Evolutionary conservation across 192 early-diverging fungal species (phyloP).

Genomic region (Piromyces sp.): DNA sequence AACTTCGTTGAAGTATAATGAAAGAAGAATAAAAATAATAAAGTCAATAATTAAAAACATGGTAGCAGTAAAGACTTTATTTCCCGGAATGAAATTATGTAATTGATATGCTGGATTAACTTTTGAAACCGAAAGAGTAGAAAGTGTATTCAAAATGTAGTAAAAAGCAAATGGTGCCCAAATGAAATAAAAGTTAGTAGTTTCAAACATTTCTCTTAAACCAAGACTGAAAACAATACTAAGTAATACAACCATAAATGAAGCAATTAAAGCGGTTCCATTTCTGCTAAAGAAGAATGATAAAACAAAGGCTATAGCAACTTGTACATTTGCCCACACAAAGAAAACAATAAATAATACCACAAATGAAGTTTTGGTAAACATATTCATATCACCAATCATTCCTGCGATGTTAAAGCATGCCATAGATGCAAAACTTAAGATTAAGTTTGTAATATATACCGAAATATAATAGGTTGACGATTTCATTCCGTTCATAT

Average conservation of each 20-base stretch:
- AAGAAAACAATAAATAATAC: slow-evolving; percentile 40
- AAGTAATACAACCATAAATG: slow-evolving; percentile 47
- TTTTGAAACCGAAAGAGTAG: too few species aligned
- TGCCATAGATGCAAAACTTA: slow-evolving; percentile 2
- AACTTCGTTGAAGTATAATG: too few species aligned
- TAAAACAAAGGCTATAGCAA: slow-evolving; percentile 47
- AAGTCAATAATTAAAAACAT: too few species aligned
- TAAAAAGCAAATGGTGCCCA: slow-evolving; percentile 65
- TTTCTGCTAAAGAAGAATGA: slow-evolving; percentile 36
- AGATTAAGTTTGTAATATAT: neutral
- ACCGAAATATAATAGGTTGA: too few species aligned
- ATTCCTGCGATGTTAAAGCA: too few species aligned
- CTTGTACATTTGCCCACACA: slow-evolving; percentile 43
- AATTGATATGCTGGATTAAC: too few species aligned
- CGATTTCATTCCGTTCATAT: slow-evolving; percentile 15
- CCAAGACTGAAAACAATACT: slow-evolving; percentile 47
- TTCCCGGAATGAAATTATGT: too few species aligned
- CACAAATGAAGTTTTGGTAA: slow-evolving; percentile 25
- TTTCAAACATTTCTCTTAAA: slow-evolving; percentile 20
- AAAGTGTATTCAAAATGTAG: slow-evolving; percentile 34
- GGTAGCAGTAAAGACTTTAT: too few species aligned
- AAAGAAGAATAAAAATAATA: too few species aligned
- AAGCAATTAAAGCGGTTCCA: slow-evolving; percentile 32
- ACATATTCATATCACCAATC: slow-evolving; percentile 2
- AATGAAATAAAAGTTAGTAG: slow-evolving; percentile 27